Evolutionary conservation across 192 early-diverging fungal genomes (phyloP).

Genomic region (Backusella psychrophila): DNA sequence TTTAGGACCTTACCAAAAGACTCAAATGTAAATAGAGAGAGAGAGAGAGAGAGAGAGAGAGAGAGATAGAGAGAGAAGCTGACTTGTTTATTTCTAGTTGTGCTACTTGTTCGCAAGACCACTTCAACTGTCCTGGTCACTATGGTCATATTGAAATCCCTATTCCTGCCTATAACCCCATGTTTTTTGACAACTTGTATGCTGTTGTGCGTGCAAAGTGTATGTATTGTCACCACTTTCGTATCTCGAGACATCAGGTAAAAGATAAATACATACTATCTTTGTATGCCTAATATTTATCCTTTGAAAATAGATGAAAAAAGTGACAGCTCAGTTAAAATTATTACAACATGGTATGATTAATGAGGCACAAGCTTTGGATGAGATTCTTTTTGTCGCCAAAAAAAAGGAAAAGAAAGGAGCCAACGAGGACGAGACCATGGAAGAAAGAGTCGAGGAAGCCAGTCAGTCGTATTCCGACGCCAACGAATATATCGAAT

Average conservation of each 20-base stretch:
- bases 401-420: conserved; percentile 35
- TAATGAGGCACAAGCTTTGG: conserved; percentile 80
- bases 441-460: conserved; percentile 50
- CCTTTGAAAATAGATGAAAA: conserved; percentile 40
- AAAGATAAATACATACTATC: neutral
- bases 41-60: neutral
- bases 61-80: neutral
- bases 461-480: conserved; percentile 43
- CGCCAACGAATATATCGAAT: conserved; percentile 57
- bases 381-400: conserved; percentile 50
- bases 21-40: conserved; percentile 55
- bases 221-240: conserved; percentile 87
- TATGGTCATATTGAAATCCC: conserved; percentile 97
- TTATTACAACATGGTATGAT: conserved; percentile 87
- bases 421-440: conserved; percentile 29
- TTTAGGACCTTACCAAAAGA: conserved; percentile 88
- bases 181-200: conserved; percentile 93
- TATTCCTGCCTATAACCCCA: conserved; percentile 85
- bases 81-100: conserved; percentile 53
- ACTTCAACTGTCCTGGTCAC: conserved; percentile 90
- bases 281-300: neutral
- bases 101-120: conserved; percentile 77
- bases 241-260: conserved; percentile 58
- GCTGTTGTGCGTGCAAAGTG: conserved; percentile 84
- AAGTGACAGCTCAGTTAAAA: conserved; percentile 74